Conservation (phyloP, 768 basidiomycete genomes). For the Zangia roseola region DNA sequence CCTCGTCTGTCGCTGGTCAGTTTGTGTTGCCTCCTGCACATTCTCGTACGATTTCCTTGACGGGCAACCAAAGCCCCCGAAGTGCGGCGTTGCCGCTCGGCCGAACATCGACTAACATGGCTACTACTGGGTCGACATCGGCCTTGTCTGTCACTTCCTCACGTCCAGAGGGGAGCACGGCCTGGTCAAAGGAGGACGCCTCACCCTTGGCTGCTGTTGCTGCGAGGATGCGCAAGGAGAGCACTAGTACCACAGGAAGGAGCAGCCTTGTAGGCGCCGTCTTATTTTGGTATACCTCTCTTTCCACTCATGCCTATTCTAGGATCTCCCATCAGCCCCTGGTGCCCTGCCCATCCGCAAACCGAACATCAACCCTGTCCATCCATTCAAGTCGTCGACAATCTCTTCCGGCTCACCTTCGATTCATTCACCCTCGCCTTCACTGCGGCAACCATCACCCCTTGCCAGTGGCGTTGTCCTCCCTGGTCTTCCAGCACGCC, state of each 20-base stretch:
- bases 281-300: background rate
- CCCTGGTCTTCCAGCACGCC: slow-evolving; percentile 37
- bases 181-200: slow-evolving; percentile 39
- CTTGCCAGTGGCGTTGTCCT: slow-evolving; percentile 31
- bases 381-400: slow-evolving; percentile 51
- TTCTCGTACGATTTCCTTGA: slow-evolving; percentile 38
- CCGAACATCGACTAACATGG: slow-evolving; percentile 34
- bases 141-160: slow-evolving; percentile 43
- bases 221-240: slow-evolving; percentile 51
- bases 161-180: slow-evolving; percentile 35
- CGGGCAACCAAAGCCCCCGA: slow-evolving; percentile 36
- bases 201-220: slow-evolving; percentile 35
- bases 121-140: slow-evolving; percentile 34
- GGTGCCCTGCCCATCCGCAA: slow-evolving; percentile 45
- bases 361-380: slow-evolving; percentile 40
- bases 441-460: slow-evolving; percentile 47
- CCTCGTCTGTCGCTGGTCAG: slow-evolving; percentile 43
- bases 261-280: slow-evolving; percentile 22
- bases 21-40: slow-evolving; percentile 39
- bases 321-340: slow-evolving; percentile 40
- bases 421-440: slow-evolving; percentile 47
- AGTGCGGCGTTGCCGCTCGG: slow-evolving; percentile 35
- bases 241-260: slow-evolving; percentile 41
- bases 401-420: slow-evolving; percentile 51
- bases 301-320: slow-evolving; percentile 8